Percentiles rank a stretch among this genome's conserved stretches.
phyloP scores from a whole-genome alignment of 345 rosid species.

The Erysimum cheiranthoides region DNA sequence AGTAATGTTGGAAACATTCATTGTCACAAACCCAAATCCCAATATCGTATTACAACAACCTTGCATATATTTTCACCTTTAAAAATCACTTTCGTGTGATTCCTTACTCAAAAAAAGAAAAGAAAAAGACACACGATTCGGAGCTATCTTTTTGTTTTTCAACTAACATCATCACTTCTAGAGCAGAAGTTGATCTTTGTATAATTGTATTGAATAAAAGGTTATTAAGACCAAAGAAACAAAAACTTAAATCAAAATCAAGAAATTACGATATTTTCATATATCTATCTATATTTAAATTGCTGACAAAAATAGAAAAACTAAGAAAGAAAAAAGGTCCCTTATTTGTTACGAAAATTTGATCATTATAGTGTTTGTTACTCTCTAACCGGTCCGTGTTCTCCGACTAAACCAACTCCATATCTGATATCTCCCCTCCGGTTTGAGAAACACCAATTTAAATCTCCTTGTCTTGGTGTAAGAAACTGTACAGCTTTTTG shows the following conservation, averaged over 20 bases:
- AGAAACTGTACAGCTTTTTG: conserved; percentile 41
- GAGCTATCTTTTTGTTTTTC: not conserved
- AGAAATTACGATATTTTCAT: conserved; percentile 17
- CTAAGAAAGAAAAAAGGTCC: not conserved
- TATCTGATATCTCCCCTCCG: conserved; percentile 22
- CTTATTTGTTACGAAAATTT: conserved; percentile 45
- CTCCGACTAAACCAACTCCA: conserved; percentile 24
- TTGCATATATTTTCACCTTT: not conserved
- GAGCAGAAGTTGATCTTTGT: not conserved
- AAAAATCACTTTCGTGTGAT: conserved; percentile 27
- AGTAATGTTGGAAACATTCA: conserved; percentile 19
- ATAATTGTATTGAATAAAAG: not conserved
- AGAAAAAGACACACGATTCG: not conserved
- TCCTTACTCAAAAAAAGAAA: not conserved
- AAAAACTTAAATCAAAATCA: conserved; percentile 15
- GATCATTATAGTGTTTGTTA: conserved; percentile 34
- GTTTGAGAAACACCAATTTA: conserved; percentile 29
- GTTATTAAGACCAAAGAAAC: conserved; percentile 15
- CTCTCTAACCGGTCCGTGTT: conserved; percentile 30
- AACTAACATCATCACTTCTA: not conserved
- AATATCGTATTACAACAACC: not conserved
- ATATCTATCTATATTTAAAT: conserved; percentile 34
- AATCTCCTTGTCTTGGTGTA: not conserved
- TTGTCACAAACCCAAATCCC: conserved; percentile 30
- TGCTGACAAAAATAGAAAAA: conserved; percentile 12